Evolutionary conservation across 2,329 filamentous ascomycete species (phyloP), one percentile per base, ranked within the genome.

Genomic region (Ophiostoma angusticollis): DNA sequence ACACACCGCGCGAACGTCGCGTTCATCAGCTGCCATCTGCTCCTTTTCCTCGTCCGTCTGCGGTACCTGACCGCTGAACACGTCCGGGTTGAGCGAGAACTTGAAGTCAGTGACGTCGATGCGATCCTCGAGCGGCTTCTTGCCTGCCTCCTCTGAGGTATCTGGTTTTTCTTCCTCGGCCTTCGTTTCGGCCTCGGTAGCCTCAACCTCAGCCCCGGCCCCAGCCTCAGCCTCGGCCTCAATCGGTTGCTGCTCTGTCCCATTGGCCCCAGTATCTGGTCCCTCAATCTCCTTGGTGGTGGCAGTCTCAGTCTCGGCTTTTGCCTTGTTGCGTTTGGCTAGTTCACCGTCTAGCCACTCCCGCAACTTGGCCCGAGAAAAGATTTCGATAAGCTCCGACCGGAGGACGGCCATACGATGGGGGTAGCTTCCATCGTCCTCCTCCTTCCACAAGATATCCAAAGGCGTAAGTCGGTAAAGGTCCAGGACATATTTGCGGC

Each of bases 361-460:
- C 46, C 84, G 79, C 69, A 95, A 81, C 64, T 89, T 93, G 49
- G 74, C 67, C 49, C 87, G 80, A 57, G 81, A 81, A 60, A 89
- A 85, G 1, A 79, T 72, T 51, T 96, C 89, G 16, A 98, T 77
- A 22, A 98, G 70, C 61, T 98, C 91, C 12, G 85, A 78, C 48
- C 91, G 77, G 41, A 98, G 68, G 22, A 95, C 85, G 2, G 91
- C 86, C 91, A 98, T 98, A 32, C 85, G 79, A 59, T 98, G 91
- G 32, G 91, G 91, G 55, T 98, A 98, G 42, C 39, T 61, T 58
- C 29, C 25, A 13, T 64, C 67, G 49, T 75, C 68, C 56, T 89
- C 79, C 49, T 98, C 89, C 50, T 94, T 70, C 87, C 93, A 98
- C 17, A 71, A 61, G 40, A 95, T 78, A 58, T 98, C 91, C 41